Evolutionary conservation across 83 land plant species (phyloP).

Genomic region (Picea abies): DNA sequence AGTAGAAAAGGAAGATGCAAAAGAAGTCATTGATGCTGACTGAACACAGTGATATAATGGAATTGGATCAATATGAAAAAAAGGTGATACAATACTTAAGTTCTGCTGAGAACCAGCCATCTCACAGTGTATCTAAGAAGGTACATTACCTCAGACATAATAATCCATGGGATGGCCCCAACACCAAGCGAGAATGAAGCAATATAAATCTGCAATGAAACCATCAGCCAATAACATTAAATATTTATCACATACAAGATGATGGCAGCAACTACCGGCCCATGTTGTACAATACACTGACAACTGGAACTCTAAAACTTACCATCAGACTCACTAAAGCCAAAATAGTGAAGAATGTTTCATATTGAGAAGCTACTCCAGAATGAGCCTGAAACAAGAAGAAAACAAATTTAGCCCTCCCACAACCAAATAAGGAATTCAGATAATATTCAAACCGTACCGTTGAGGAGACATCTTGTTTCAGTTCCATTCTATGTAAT

Average conservation of each 20-base stretch:
- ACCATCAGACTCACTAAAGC: conserved; percentile 11
- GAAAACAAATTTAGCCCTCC: neutral
- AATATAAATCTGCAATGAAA: conserved; percentile 57
- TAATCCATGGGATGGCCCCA: conserved; percentile 97
- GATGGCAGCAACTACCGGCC: conserved; percentile 3
- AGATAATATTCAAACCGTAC: neutral
- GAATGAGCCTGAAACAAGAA: conserved; percentile 8
- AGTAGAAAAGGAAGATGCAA: neutral
- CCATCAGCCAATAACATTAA: neutral
- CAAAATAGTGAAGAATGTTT: conserved; percentile 12
- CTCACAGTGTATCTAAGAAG: neutral
- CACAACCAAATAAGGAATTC: neutral
- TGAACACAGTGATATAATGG: neutral
- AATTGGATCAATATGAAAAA: neutral
- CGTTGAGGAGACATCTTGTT: neutral
- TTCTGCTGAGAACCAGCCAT: neutral
- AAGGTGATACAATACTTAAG: neutral
- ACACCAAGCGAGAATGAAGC: conserved; percentile 80
- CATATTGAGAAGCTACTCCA: conserved; percentile 5
- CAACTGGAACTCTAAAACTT: neutral
- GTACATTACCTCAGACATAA: conserved; percentile 94
- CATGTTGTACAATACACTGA: neutral
- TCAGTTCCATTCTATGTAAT: neutral
- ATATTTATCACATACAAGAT: neutral
- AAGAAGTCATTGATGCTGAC: no score